Conservation (phyloP, 2,329 filamentous ascomycete genomes). For the Dactylellina haptotyla region DNA sequence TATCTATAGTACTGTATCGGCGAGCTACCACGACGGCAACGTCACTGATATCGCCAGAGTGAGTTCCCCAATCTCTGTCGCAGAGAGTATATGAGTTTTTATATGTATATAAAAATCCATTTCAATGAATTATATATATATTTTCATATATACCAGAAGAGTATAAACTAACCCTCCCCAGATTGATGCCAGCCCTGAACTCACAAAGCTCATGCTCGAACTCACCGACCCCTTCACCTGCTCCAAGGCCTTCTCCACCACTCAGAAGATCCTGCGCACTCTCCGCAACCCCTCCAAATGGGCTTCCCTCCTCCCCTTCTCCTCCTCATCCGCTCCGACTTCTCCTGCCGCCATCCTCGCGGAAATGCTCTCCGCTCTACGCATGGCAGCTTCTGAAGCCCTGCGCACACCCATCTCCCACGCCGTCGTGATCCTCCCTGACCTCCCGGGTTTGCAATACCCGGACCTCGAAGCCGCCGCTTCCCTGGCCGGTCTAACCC, state of each 20-base stretch:
- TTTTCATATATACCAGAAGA: no score
- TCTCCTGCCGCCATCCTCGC: neutral
- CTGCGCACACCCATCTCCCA: neutral
- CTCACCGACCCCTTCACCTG: conserved; percentile 1
- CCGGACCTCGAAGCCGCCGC: neutral
- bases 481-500: neutral
- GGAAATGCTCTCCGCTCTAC: neutral
- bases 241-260: neutral
- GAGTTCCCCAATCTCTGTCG: neutral
- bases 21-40: conserved; percentile 19
- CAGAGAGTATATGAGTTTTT: no score
- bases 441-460: conserved; percentile 8
- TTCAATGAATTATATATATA: no score
- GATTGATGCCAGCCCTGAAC: conserved; percentile 10
- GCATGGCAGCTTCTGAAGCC: neutral
- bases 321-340: neutral
- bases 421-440: neutral
- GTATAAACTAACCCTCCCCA: neutral
- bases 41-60: conserved; percentile 21
- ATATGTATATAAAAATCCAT: no score
- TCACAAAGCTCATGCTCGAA: neutral
- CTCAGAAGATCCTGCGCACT: conserved; percentile 1
- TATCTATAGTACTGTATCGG: neutral
- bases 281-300: neutral
- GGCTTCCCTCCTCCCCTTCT: neutral